Conservation (phyloP, 176 grass and related monocot species). For the Rhynchospora breviuscula region DNA sequence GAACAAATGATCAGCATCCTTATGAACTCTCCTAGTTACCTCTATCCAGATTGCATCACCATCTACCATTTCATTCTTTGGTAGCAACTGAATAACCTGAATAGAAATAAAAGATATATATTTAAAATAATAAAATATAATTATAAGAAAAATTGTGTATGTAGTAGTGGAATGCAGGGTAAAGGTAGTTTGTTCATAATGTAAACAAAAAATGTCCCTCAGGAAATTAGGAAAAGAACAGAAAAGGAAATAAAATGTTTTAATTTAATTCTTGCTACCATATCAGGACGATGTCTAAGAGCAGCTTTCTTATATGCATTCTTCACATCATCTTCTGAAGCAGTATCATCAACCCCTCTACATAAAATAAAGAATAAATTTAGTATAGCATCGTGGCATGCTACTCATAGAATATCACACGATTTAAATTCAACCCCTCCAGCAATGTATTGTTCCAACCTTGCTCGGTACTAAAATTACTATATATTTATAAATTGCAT, state of each 20-base stretch:
- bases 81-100: constrained; percentile 61
- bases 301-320: constrained; percentile 86
- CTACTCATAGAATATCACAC: not conserved
- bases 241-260: not conserved
- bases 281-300: constrained; percentile 79
- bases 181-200: not conserved
- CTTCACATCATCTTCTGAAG: constrained; percentile 66
- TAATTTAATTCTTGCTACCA: constrained; percentile 37
- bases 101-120: constrained; percentile 18
- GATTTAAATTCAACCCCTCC: too few species aligned
- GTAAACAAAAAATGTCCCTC: not conserved
- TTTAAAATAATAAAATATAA: not conserved
- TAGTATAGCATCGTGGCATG: not conserved
- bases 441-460: too few species aligned
- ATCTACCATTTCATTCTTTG: constrained; percentile 62
- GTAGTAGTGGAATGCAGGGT: not conserved
- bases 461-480: too few species aligned
- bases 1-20: constrained; percentile 79
- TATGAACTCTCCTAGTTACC: constrained; percentile 43
- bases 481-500: too few species aligned
- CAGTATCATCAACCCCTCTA: constrained; percentile 70
- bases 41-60: constrained; percentile 41
- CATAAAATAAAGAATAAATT: constrained; percentile 18
- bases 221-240: constrained; percentile 18
- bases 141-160: not conserved